A percentile compares a stretch with the other conserved stretches of the same genome.
These are phyloP conservation scores for Auxenochlorella protothecoides DNA, from an alignment of 139 green algal species.

Conservation along the genomic window DNA sequence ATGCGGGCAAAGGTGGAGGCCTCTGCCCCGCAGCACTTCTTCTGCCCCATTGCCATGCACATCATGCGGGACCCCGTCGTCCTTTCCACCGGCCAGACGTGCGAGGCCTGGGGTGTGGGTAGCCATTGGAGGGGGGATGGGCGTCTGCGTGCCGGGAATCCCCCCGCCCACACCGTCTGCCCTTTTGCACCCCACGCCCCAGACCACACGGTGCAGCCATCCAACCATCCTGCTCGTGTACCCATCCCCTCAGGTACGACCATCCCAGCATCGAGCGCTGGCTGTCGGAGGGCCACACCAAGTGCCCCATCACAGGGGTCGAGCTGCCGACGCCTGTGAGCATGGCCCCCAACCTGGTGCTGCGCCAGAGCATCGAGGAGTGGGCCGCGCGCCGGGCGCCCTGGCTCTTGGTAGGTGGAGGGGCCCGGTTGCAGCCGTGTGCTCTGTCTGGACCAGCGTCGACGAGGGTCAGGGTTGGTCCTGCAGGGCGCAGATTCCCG, in stretches of 20 bases:
- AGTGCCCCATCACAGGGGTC: constrained; percentile 39
- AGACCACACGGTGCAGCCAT: too few relatives aligned
- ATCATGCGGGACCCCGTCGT: constrained; percentile 53
- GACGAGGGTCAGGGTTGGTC: background rate
- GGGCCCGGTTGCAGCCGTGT: background rate
- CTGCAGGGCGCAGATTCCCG: constrained; percentile 9
- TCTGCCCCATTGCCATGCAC: constrained; percentile 43
- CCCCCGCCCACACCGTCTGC: background rate
- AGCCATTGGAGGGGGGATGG: background rate
- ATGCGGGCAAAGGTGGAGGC: constrained; percentile 13
- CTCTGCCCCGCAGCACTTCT: constrained; percentile 44
- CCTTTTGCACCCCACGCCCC: background rate
- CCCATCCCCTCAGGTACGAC: constrained; percentile 24
- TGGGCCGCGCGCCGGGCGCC: constrained; percentile 33
- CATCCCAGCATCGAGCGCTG: constrained; percentile 32
- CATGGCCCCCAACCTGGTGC: constrained; percentile 35
- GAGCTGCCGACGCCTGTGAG: constrained; percentile 26
- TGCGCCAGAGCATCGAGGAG: constrained; percentile 40
- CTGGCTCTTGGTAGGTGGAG: constrained; percentile 41
- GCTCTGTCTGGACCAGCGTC: background rate
- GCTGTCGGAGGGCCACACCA: constrained; percentile 28
- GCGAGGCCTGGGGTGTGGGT: constrained; percentile 1
- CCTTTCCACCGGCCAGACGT: constrained; percentile 38
- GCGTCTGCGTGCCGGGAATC: background rate
- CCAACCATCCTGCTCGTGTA: too few relatives aligned